These are phyloP conservation scores for Rhodosporidiobolus sp. DNA, from an alignment of 768 basidiomycete species.

Conservation along the genomic window DNA sequence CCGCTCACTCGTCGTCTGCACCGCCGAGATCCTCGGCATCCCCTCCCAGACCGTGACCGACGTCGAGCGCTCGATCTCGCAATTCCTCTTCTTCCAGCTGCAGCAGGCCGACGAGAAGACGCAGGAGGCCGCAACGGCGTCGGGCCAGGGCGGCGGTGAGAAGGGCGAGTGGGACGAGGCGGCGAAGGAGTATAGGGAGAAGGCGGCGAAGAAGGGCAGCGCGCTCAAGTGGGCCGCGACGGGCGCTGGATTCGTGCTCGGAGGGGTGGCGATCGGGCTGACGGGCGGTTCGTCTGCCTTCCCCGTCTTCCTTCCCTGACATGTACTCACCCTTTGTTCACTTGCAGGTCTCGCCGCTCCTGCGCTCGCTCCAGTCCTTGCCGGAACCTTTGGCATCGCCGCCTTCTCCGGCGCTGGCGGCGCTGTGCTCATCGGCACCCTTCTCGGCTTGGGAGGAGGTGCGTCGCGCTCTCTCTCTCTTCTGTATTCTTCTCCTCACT, in stretches of 20 bases:
- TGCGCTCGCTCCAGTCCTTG: constrained; percentile 37
- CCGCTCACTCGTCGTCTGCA: constrained; percentile 28
- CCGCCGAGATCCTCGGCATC: constrained; percentile 22
- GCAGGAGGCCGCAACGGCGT: not conserved
- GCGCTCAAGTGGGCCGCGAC: constrained; percentile 41
- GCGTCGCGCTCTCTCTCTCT: not conserved
- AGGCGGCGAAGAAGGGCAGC: constrained; percentile 31
- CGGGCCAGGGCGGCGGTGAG: not conserved
- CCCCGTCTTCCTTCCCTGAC: no score
- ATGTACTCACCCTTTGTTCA: not conserved
- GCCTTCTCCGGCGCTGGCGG: constrained; percentile 41
- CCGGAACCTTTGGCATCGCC: constrained; percentile 28
- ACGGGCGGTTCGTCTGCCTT: constrained; percentile 32
- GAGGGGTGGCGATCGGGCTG: constrained; percentile 42
- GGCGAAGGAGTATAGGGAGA: constrained; percentile 19
- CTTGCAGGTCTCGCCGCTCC: constrained; percentile 43
- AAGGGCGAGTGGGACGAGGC: constrained; percentile 32
- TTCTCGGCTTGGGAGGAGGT: constrained; percentile 43
- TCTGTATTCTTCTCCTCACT: not conserved
- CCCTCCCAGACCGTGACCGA: not conserved
- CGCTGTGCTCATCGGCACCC: constrained; percentile 41
- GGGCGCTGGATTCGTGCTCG: constrained; percentile 41
- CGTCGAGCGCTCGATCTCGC: constrained; percentile 33
- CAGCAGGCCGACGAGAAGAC: constrained; percentile 7
- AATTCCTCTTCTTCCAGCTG: constrained; percentile 36